Evolutionary conservation across 345 rosid genomes (phyloP), one percentile per base, ranked within the genome.

Genomic region (Lepidium africanum): DNA sequence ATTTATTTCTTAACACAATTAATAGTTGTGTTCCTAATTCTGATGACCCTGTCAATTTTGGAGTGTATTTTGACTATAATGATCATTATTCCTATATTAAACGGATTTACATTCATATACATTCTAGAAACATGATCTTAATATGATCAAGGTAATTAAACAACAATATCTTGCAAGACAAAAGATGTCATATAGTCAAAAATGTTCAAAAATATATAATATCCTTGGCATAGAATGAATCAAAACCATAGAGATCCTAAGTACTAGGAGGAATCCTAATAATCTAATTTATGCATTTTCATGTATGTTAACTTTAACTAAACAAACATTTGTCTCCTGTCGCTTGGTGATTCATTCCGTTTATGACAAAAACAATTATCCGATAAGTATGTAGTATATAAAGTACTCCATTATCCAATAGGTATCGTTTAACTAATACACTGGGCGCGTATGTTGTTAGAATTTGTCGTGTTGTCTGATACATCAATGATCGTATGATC

Each of bases 241-340:
- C 65, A 64, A 64, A 12, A 48, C 27, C 45, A 64, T n/a, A 72
- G 56, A 64, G 59, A 72, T 72, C 53, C 70, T 47, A 72, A 19
- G 59, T 47, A 64, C n/a, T 72, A 64, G 70, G 65, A 72, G 51
- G 70, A 64, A 40, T n/a, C 76, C 38, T 56, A 30, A 17, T 45
- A 16, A 10, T 10, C 7, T 71, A 53, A 19, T 62, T 53, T 33
- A 61, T 38, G 51, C 65, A 27, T 56, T 72, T 25, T 39, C 58
- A 56, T 47, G 64, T 58, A 64, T 56, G 37, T 47, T 30, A 53
- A 35, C 70, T 54, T 67, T 46, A 72, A 48, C 71, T 49, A 65
- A 72, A 72, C 32, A 30, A 64, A 27, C 50, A n/a, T 40, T 39
- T 49, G 42, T 56, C 15, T 64, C 14, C 6, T 65, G 71, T 72